phyloP scores from a whole-genome alignment of 2,329 filamentous ascomycete species.

The Claviceps sorghi region DNA sequence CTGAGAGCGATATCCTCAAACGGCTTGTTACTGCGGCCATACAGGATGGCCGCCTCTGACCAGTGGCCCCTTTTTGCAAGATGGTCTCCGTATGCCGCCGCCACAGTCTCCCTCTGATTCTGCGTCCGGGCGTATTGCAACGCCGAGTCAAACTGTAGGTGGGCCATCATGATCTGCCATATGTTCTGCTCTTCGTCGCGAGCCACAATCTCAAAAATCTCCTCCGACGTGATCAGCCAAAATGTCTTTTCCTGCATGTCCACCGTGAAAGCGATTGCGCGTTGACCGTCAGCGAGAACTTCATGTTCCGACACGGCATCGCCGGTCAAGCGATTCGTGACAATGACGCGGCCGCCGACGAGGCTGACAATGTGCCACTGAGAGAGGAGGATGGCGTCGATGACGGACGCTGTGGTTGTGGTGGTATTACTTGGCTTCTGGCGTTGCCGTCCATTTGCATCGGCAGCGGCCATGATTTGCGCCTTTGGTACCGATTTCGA shows the following conservation, averaged over 20 bases:
- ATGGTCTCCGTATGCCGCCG: slow-evolving; percentile 82
- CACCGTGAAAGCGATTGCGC: slow-evolving; percentile 67
- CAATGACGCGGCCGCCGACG: slow-evolving; percentile 69
- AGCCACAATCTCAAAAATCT: slow-evolving; percentile 88
- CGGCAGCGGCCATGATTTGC: slow-evolving; percentile 50
- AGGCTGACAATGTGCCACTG: slow-evolving; percentile 87
- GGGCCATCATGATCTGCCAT: slow-evolving; percentile 83
- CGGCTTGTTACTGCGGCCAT: slow-evolving; percentile 88
- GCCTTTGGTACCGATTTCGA: slow-evolving; percentile 64
- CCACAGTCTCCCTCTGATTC: slow-evolving; percentile 76
- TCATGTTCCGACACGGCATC: slow-evolving; percentile 76
- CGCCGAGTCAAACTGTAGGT: slow-evolving; percentile 77
- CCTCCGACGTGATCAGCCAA: slow-evolving; percentile 83
- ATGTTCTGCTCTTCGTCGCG: slow-evolving; percentile 83
- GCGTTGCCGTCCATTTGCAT: slow-evolving; percentile 48
- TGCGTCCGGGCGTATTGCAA: slow-evolving; percentile 69
- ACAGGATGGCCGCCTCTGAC: slow-evolving; percentile 73
- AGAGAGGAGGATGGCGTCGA: slow-evolving; percentile 70
- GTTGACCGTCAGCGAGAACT: slow-evolving; percentile 67
- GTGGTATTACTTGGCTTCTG: slow-evolving; percentile 42
- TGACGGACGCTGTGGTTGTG: slow-evolving; percentile 47
- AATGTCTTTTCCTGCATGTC: slow-evolving; percentile 94
- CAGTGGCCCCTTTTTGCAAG: slow-evolving; percentile 70
- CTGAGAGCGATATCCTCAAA: slow-evolving; percentile 91
- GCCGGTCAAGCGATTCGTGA: slow-evolving; percentile 75